Base-by-base conservation (phyloP, 371 early-diverging fungal genomes). In the Mortierella sp. region DNA sequence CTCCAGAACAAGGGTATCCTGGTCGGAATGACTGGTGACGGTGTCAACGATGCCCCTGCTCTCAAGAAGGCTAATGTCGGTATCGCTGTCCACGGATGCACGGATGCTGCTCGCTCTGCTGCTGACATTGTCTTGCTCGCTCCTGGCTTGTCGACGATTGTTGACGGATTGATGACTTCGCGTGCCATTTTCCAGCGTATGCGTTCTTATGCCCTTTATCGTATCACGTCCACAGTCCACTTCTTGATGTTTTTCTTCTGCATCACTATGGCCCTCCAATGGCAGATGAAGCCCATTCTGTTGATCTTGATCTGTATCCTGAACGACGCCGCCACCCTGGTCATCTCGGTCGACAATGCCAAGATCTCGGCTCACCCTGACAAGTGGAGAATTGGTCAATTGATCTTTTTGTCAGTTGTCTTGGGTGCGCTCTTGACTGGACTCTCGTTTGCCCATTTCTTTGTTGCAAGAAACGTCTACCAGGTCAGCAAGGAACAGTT, bases 31-130 rank as follows among this genome's bases (percentile, higher is more conserved):
- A 95, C 96, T 14, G 89, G 88, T 30, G 96, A 96, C 81, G 96
- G 96, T 75, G 94, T 95, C 52, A 97, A 96, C 77, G 98, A 97
- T 81, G 94, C 95, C 1, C 95, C 94, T 0, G 97, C 98, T 50
- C 88, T 97, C 43, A 90, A 90, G 75, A 89, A 88, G 81, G 90
- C 91, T 64, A 90, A 90, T 53, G 90, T 90, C 46, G 91, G 91
- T 70, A 90, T 90, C 82, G 91, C 91, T 60, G 91, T 90, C 64
- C 91, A 94, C 55, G 94, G 92, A 60, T 94, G 96, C 77, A 95
- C 96, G 3, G 97, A 96, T 80, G 95, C 96, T 19, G 95, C 96
- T 26, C 89, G 96, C 51, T 90, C 93, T 19, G 96, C 97, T 26
- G 88, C 95, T 53, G 96, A 96, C 82, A 95, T 97, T 72, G 95